These are phyloP conservation scores for Paramecium sexaurelia DNA, from an alignment of 73 alveolate species.

Conservation along the genomic window DNA sequence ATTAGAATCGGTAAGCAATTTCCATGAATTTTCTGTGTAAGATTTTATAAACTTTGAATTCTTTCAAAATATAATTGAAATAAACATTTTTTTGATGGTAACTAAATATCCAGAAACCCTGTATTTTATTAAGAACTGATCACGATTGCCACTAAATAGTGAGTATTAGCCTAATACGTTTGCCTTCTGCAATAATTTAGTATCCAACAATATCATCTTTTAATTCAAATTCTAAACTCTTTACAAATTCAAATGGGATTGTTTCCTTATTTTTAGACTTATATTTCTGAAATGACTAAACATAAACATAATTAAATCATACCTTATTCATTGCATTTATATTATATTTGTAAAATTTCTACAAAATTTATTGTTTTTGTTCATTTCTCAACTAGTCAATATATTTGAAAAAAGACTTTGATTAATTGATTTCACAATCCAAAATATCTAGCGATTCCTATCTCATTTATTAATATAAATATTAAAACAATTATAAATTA, in stretches of 20 bases:
- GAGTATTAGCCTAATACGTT: background rate
- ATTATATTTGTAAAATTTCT: background rate
- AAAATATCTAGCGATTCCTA: background rate
- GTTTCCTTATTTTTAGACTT: background rate
- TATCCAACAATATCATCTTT: background rate
- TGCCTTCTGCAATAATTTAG: background rate
- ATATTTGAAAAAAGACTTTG: background rate
- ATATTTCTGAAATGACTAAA: background rate
- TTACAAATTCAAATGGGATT: background rate
- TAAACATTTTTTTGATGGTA: slow-evolving; percentile 84
- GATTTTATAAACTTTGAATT: slow-evolving; percentile 1
- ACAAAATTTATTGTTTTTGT: background rate
- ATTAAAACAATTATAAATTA: background rate
- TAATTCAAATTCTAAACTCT: background rate
- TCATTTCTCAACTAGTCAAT: background rate
- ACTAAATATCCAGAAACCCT: slow-evolving; percentile 89
- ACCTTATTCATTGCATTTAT: background rate
- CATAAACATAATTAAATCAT: background rate
- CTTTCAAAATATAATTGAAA: slow-evolving; percentile 73
- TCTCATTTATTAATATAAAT: background rate
- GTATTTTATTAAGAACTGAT: slow-evolving; percentile 84
- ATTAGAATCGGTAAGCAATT: slow-evolving; percentile 50
- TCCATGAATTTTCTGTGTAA: background rate
- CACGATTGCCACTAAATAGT: slow-evolving; percentile 60
- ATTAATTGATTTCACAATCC: background rate